These are phyloP conservation scores for Juncus effusus DNA, from an alignment of 176 grass and related monocot genomes.

Conservation along the genomic window DNA sequence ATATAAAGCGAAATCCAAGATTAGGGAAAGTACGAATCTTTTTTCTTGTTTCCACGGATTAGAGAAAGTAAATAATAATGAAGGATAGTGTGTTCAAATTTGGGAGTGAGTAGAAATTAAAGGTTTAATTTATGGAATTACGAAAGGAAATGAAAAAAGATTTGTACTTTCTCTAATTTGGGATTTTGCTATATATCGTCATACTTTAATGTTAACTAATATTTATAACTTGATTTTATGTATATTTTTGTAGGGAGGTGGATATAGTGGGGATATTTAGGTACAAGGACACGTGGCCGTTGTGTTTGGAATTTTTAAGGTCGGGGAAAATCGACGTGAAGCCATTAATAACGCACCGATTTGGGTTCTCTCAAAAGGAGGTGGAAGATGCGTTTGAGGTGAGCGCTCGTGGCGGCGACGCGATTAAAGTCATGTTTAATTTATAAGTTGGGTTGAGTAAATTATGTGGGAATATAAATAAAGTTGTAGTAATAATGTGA, in stretches of 20 bases:
- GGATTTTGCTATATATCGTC: neutral
- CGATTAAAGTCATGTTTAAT: conserved; percentile 99
- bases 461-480: no score
- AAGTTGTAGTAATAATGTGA: neutral
- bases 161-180: conserved; percentile 8
- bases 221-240: neutral
- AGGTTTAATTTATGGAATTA: no score
- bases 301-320: conserved; percentile 63
- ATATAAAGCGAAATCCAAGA: no score
- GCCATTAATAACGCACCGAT: conserved; percentile 84
- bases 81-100: no score
- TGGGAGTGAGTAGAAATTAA: no score
- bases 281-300: conserved; percentile 95
- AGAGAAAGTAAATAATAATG: no score
- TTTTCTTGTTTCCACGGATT: no score
- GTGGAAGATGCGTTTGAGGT: conserved; percentile 87
- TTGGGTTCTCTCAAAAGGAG: conserved; percentile 73
- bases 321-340: conserved; percentile 79
- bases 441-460: conserved; percentile 31
- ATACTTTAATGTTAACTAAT: neutral
- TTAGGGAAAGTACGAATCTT: no score
- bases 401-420: conserved; percentile 66
- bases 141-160: no score
- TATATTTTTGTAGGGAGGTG: conserved; percentile 48
- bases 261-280: conserved; percentile 78